A percentile compares a stretch with the other conserved stretches of the same genome.
Conservation (phyloP, 805 yeast genomes). For the Nakazawaea ishiwadae region DNA sequence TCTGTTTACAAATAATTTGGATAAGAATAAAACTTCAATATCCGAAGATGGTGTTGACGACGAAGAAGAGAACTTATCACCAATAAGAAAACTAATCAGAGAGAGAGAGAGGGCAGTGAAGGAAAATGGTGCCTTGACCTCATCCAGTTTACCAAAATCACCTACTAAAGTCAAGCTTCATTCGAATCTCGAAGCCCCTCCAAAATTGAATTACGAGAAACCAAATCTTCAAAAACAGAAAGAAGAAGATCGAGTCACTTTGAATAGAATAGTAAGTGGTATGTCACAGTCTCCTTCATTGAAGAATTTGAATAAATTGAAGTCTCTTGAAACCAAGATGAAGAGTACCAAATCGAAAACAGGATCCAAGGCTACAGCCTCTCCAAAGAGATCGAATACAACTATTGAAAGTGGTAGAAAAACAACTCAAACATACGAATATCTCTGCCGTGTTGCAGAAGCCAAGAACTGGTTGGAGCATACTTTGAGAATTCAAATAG, state of each 20-base stretch:
- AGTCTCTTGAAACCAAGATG: slow-evolving; percentile 24
- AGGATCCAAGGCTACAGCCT: not conserved
- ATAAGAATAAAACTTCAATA: not conserved
- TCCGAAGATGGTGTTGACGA: slow-evolving; percentile 1
- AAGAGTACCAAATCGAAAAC: slow-evolving; percentile 8
- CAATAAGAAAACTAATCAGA: slow-evolving; percentile 28
- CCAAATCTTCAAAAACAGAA: slow-evolving; percentile 9
- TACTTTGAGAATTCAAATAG: slow-evolving; percentile 21
- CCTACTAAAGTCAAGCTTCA: slow-evolving; percentile 6
- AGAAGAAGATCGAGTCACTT: slow-evolving; percentile 23
- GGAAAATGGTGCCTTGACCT: slow-evolving; percentile 18
- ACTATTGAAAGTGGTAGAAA: slow-evolving; percentile 7
- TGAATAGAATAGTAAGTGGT: slow-evolving; percentile 28
- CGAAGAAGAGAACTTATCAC: slow-evolving; percentile 20
- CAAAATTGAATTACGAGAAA: slow-evolving; percentile 7
- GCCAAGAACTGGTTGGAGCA: slow-evolving; percentile 46
- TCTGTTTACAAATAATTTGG: not conserved
- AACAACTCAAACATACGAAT: slow-evolving; percentile 31
- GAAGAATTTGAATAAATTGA: slow-evolving; percentile 28
- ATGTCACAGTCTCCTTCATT: slow-evolving; percentile 31
- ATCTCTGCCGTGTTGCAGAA: slow-evolving; percentile 48
- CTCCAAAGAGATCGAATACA: slow-evolving; percentile 8
- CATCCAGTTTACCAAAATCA: slow-evolving; percentile 19
- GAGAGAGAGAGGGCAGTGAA: slow-evolving; percentile 27
- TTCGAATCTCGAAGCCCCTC: slow-evolving; percentile 1